Base-by-base conservation (phyloP, 1,139 yeast genomes). In the Lodderomyces margitis region DNA sequence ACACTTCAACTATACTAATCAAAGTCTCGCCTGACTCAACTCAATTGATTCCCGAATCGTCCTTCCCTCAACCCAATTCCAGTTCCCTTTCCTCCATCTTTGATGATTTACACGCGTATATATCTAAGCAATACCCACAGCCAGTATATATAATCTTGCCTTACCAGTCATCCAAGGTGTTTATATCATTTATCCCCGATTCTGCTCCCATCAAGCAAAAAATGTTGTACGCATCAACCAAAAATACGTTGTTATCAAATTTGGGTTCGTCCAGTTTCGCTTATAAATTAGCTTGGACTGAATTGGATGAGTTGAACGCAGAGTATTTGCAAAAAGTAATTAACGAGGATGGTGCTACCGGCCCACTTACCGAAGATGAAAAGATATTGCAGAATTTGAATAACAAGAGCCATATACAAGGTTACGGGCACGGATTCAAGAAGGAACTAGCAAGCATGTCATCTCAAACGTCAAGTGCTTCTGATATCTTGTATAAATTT, bases 201-300 rank as follows among this genome's bases (percentile, higher is more conserved):
- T 61, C 64, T 38, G 89, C 97, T 10, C 81, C 83, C 6, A 91
- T 92, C 27, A 77, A 91, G 46, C 76, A 79, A 45, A 92, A 92
- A 60, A 92, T 92, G 98, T 72, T 92, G 42, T 94, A 91, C 61
- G 98, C 98, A 3, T 85, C 96, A 2, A 83, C 95, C 15, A 87
- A 87, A 50, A 83, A 80, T 56, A 81, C 94, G 1, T 64, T 92
- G 37, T 64, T 86, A 40, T 78, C 85, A 48, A 82, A 83, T 47
- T 69, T 92, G 40, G 95, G 95, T 2, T 65, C 84, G 5, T 81
- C 78, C 49, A 66, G 73, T 41, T 81, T 89, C 56, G 66, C 74
- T 25, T 75, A 80, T 39, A 62, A 64, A 57, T 52, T 81, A 66
- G 69, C 80, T 64, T 75, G 87, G 81, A 55, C 83, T 57, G 62